Evolutionary conservation across 768 basidiomycete genomes (phyloP).

Genomic region (Amanita exitialis): DNA sequence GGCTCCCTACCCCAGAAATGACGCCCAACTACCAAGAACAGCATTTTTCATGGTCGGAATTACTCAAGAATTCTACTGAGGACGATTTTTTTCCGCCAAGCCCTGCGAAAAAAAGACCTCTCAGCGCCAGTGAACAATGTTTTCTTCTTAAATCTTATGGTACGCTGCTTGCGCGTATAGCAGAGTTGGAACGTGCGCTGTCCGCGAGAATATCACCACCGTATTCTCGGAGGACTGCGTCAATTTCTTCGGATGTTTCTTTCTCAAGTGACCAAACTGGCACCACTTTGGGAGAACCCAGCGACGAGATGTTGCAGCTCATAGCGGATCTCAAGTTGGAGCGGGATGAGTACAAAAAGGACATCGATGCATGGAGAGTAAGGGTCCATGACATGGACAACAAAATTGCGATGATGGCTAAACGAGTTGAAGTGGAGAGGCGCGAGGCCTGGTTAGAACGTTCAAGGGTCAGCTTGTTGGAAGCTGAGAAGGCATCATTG

Average conservation of each 20-base stretch:
- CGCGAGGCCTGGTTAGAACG: slow-evolving; percentile 80
- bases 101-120: slow-evolving; percentile 34
- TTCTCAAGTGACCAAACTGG: slow-evolving; percentile 21
- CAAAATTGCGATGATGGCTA: slow-evolving; percentile 51
- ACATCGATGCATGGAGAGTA: slow-evolving; percentile 80
- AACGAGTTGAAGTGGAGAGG: slow-evolving; percentile 67
- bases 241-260: slow-evolving; percentile 35
- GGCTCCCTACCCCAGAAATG: slow-evolving; percentile 65
- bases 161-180: slow-evolving; percentile 72
- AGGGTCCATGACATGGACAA: slow-evolving; percentile 73
- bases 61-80: slow-evolving; percentile 23
- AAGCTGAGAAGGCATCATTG: slow-evolving; percentile 55
- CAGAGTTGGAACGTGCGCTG: slow-evolving; percentile 67
- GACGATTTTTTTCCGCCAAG: slow-evolving; percentile 33
- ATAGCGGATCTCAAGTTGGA: slow-evolving; percentile 78
- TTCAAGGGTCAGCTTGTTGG: slow-evolving; percentile 54
- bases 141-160: slow-evolving; percentile 83
- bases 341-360: slow-evolving; percentile 79
- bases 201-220: slow-evolving; percentile 29
- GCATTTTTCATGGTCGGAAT: slow-evolving; percentile 26
- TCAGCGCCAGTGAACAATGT: slow-evolving; percentile 70
- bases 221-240: slow-evolving; percentile 31
- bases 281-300: slow-evolving; percentile 37
- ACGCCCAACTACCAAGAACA: slow-evolving; percentile 46
- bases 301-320: slow-evolving; percentile 70